Evolutionary conservation across 257 asterid species (phyloP).

Genomic region (Haberlea rhodopensis): DNA sequence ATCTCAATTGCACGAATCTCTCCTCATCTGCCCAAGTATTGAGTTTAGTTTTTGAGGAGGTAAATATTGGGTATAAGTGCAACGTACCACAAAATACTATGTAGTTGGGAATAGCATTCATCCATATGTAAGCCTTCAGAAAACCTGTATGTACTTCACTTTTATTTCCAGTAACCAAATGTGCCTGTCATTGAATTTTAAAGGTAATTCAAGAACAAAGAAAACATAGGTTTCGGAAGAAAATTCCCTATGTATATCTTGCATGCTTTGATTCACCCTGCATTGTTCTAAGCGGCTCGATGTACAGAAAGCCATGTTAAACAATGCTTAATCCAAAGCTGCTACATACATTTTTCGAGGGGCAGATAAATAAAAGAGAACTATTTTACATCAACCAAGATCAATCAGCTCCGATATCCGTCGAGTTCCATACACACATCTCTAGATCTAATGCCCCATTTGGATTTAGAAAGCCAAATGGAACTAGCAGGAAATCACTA

Average conservation of each 20-base stretch:
- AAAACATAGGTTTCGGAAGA: background rate
- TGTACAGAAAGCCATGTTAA: conserved; percentile 23
- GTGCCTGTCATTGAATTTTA: background rate
- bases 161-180: background rate
- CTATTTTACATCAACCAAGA: conserved; percentile 15
- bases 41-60: background rate
- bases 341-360: conserved; percentile 25
- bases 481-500: conserved; percentile 78
- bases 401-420: conserved; percentile 58
- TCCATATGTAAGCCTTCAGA: no score
- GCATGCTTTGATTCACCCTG: background rate
- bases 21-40: no score
- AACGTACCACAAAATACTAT: no score
- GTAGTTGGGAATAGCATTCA: no score
- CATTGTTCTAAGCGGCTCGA: conserved; percentile 5
- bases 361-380: conserved; percentile 1
- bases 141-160: no score
- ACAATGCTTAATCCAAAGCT: conserved; percentile 13
- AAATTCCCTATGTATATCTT: background rate
- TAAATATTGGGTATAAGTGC: background rate
- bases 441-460: conserved; percentile 65
- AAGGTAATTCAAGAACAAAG: background rate
- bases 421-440: conserved; percentile 77
- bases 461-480: conserved; percentile 51
- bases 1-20: no score